phyloP scores from a whole-genome alignment of 129 eudicot genomes.

The Dittrichia graveolens region DNA sequence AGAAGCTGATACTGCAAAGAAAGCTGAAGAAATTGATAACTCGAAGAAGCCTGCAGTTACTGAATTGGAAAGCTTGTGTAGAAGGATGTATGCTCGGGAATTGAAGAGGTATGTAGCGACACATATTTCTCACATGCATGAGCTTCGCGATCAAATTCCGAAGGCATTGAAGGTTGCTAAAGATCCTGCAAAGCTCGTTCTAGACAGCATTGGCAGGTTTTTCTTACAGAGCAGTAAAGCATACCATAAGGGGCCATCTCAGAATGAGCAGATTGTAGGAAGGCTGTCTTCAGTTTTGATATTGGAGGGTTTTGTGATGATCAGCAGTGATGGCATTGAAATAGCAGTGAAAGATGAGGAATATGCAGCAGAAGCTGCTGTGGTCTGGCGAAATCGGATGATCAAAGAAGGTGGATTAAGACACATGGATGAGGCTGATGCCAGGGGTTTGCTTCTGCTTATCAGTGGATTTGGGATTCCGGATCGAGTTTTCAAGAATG shows the following conservation, averaged over 20 bases:
- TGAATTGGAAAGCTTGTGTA: constrained; percentile 41
- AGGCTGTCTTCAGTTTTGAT: constrained; percentile 52
- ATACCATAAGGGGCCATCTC: constrained; percentile 25
- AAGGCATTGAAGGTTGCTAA: constrained; percentile 52
- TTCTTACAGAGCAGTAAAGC: constrained; percentile 47
- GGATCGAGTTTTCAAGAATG: constrained; percentile 33
- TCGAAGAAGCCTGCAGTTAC: constrained; percentile 11
- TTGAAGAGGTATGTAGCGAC: constrained; percentile 40
- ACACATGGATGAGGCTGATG: constrained; percentile 51
- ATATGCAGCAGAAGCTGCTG: constrained; percentile 45
- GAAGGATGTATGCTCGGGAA: constrained; percentile 38
- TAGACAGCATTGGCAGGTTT: constrained; percentile 57
- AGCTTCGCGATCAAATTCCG: constrained; percentile 47
- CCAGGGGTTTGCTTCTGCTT: constrained; percentile 67
- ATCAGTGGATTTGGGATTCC: constrained; percentile 73
- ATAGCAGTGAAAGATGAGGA: constrained; percentile 36
- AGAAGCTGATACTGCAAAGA: not conserved
- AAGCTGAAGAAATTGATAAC: not conserved
- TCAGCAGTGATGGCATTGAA: constrained; percentile 34
- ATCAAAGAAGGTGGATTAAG: constrained; percentile 54
- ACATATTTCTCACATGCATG: constrained; percentile 27
- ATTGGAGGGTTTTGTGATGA: constrained; percentile 65
- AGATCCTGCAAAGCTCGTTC: constrained; percentile 57
- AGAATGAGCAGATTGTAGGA: constrained; percentile 19
- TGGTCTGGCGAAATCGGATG: constrained; percentile 60